Conservation (phyloP, 2,329 filamentous ascomycete genomes). For the Verticillium dahliae region DNA sequence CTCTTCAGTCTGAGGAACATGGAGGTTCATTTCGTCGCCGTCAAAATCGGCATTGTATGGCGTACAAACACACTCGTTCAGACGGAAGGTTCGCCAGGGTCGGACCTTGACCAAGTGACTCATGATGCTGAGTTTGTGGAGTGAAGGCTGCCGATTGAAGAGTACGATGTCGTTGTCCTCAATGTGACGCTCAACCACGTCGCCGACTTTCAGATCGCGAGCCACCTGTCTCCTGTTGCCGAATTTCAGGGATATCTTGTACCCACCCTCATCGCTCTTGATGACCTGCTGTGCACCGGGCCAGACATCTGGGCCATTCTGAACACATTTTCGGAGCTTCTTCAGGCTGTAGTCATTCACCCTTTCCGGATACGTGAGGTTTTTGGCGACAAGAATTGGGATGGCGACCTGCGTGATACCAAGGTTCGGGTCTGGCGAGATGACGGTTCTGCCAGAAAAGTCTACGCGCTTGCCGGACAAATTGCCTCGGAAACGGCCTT, state of each 20-base stretch:
- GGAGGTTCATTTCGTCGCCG: conserved; percentile 97
- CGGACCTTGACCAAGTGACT: conserved; percentile 90
- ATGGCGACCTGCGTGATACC: conserved; percentile 91
- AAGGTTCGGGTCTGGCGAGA: conserved; percentile 92
- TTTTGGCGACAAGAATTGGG: conserved; percentile 86
- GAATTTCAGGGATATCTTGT: conserved; percentile 71
- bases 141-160: conserved; percentile 94
- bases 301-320: conserved; percentile 71
- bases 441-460: conserved; percentile 95
- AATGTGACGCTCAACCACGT: conserved; percentile 88
- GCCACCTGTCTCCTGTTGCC: conserved; percentile 67
- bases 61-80: conserved; percentile 97
- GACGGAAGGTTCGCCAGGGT: conserved; percentile 89
- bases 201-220: conserved; percentile 69
- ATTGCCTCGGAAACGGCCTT: conserved; percentile 94
- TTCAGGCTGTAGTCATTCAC: conserved; percentile 80
- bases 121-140: conserved; percentile 98
- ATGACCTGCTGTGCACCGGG: conserved; percentile 82
- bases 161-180: conserved; percentile 94
- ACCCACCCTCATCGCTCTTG: conserved; percentile 55
- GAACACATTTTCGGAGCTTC: conserved; percentile 68
- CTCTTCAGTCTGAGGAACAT: conserved; percentile 96
- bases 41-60: conserved; percentile 99
- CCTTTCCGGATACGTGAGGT: conserved; percentile 89
- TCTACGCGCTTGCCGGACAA: conserved; percentile 97